Base-by-base conservation (phyloP, 2,329 filamentous ascomycete genomes). In the Trichoderma sp. region DNA sequence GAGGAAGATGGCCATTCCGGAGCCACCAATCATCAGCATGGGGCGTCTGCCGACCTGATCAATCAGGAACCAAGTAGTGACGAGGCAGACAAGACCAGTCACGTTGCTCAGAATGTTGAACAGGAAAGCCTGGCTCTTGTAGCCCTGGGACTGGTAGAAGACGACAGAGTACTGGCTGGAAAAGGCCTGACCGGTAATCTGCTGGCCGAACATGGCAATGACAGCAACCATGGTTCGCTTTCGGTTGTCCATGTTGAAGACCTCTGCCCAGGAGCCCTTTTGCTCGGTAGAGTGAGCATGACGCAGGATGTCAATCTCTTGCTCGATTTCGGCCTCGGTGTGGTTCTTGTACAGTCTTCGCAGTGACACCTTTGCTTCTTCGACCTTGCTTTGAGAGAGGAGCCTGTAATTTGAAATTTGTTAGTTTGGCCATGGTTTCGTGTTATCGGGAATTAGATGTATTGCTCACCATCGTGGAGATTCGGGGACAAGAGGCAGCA, bases 401-500 rank as follows among this genome's bases (percentile, higher is more conserved):
- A 80, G 48, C 59, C 59, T 62, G 10, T 7, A 3, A 15, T 60
- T 34, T 19, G n/a, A 0, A 5, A 45, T 44, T 12, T 1, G 19
- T 54, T 34, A 62, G 34, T 9, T 44, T 21, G 7, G 2, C 21
- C 19, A 3, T 7, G 21, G 2, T 3, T 34, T 7, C 10, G 7
- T 5, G 3, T 39, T 12, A 5, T 14, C 12, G 34, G 14, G 14
- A 5, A 39, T 39, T 12, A 5, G 1, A 3, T n/a, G n/a, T 5
- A 0, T 7, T 15, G 28, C 59, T 54, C 19, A 67, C 65, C 78
- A 82, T 64, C 80, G 80, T 0, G 81, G 80, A 1, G 77, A 79
- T 68, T 83, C 81, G 0, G 80, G 80, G 3, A 80, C 73, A 48
- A 80, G 74, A 7, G 72, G 67, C 2, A 78, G 71, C 2, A 74